A percentile compares a stretch with the other conserved stretches of the same genome.
Conservation (phyloP, 2,329 filamentous ascomycete genomes). For the Botryotinia convoluta region DNA sequence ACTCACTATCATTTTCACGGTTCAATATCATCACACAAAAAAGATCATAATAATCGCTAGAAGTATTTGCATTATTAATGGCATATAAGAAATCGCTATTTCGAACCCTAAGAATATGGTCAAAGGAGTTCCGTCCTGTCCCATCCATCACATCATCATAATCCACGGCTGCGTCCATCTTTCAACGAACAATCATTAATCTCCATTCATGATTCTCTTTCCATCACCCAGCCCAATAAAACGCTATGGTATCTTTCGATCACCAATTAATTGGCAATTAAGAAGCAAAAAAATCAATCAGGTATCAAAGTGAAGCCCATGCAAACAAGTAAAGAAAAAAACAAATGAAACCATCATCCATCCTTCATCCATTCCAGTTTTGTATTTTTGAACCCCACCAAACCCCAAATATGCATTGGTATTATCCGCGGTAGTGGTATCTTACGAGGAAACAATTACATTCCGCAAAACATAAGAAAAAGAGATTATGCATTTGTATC, state of each 20-base stretch:
- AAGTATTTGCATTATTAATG: not conserved
- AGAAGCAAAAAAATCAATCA: conserved; percentile 5
- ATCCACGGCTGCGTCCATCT: conserved; percentile 4
- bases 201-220: not conserved
- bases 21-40: not conserved
- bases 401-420: conserved; percentile 19
- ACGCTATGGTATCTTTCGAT: conserved; percentile 3
- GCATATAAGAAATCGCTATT: not conserved
- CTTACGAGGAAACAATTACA: conserved; percentile 18
- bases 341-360: conserved; percentile 15
- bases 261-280: conserved; percentile 9
- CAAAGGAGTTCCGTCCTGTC: not conserved
- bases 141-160: conserved; percentile 7
- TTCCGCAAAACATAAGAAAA: conserved; percentile 16
- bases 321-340: conserved; percentile 8
- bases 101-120: not conserved
- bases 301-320: conserved; percentile 7
- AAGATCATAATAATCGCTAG: not conserved
- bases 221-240: not conserved
- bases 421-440: conserved; percentile 23
- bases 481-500: not conserved
- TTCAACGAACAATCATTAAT: not conserved
- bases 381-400: not conserved
- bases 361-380: conserved; percentile 1
- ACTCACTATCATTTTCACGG: not conserved